Evolutionary conservation across 164 flowering plant genomes (phyloP), one percentile per base, ranked within the genome.

Genomic region (Sextonia rubra): DNA sequence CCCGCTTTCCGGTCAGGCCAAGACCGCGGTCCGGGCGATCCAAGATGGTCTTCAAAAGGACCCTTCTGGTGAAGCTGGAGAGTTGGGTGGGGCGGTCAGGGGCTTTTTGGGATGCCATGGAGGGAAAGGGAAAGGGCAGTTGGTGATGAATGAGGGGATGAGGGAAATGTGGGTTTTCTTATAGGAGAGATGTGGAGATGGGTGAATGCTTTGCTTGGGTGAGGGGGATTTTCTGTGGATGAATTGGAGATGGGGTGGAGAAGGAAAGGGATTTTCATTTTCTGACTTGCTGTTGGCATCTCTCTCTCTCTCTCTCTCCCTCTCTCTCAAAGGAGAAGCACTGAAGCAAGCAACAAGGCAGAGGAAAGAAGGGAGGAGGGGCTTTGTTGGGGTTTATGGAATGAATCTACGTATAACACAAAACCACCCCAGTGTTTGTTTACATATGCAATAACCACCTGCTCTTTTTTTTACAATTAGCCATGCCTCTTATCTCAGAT

Each of bases 1-100:
- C 71, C 72, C 82, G 86, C 77, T 82, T 60, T 0, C 97, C 97
- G 18, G 85, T 67, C 82, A 91, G 75, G 7, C 86, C 90, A 1
- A 77, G 1, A 1, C 93, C 97, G 5, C 84, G 77, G 62, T 91
- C 97, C 0, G 71, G 60, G 1, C 89, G 82, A 66, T 77, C 77
- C 23, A 89, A 25, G 14, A 93, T 75, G 25, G 86, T 70, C 78
- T 85, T 88, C 73, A 95, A 24, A 64, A 83, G 25, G 1, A 90
- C 97, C 80, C 98, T 76, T 63, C 80, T 86, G 24, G 98, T 85
- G 81, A 89, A 91, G 69, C 85, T 89, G 48, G 74, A 79, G 23
- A 63, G 74, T 14, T 67, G 75, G 32, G 75, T 56, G 1, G 73
- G 75, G 68, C 12, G 67, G 18, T 68, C 60, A 37, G 30, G 25